Evolutionary conservation across 2,329 filamentous ascomycete species (phyloP), one percentile per base, ranked within the genome.

Genomic region (Tolypocladium amazonense): DNA sequence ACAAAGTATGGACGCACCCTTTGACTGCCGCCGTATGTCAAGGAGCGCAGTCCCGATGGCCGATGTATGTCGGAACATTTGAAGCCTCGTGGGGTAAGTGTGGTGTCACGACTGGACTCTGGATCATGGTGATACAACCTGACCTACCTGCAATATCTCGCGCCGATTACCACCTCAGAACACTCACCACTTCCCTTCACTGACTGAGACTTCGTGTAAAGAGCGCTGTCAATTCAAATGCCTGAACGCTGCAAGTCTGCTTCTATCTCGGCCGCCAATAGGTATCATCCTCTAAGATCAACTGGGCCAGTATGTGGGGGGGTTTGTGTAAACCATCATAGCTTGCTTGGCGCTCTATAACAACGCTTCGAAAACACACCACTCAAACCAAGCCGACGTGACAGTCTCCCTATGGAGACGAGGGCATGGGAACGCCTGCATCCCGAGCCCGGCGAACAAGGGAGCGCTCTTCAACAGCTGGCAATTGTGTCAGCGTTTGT

Each of bases 391-490:
- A 14, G 30, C 30, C 50, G 4, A 14, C 11, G 50, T 11, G 15
- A 30, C 14, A 20, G 27, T 27, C 6, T 30, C 20, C 18, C 30
- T 53, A 25, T 35, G 50, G 30, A 7, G 27, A 23, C 20, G 56
- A 58, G 25, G 61, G 58, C 27, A 62, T 39, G 43, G 62, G 39
- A 23, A 64, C 43, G 27, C 62, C 62, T 6, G 60, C 62, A 55
- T 59, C 45, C 39, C 60, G 58, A 15, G 56, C 58, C 47, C 54
- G 58, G 9, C 41, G 54, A 33, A 65, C 54, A 33, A 61, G 25
- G 8, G 47, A 52, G n/a, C 37, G 57, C 54, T 64, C 63, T 12
- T 45, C 45, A 5, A 59, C 52, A 1, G 64, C 64, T 65, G 57
- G 18, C 52, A 47, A n/a, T 23, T 7, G 1, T 15, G 30, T 54